phyloP scores from a whole-genome alignment of 352 stramenopile species.

The Blastocystis sp. region DNA sequence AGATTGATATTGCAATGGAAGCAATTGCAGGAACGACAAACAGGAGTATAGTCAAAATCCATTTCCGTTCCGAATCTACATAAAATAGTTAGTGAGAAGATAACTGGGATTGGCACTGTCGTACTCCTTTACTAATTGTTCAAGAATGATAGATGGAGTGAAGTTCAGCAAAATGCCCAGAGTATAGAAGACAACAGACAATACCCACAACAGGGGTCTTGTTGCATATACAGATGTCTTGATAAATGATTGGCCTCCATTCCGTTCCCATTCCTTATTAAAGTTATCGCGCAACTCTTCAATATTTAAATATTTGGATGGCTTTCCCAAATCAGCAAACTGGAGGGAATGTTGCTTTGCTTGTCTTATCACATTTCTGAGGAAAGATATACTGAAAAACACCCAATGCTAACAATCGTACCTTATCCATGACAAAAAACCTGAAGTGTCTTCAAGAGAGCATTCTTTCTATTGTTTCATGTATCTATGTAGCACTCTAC shows the following conservation, averaged over 20 bases:
- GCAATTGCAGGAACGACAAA: neutral
- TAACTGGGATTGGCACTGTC: neutral
- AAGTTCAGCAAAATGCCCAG: neutral
- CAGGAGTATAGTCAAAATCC: neutral
- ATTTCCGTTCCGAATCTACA: neutral
- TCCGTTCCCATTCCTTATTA: neutral
- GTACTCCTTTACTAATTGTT: neutral
- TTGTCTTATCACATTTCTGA: neutral
- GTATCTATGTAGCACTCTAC: no score
- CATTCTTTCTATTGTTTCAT: neutral
- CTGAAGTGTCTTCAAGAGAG: neutral
- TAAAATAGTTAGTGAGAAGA: neutral
- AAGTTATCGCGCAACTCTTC: neutral
- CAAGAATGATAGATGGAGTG: neutral
- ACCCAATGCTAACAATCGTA: neutral
- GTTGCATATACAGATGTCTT: neutral
- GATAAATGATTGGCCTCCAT: neutral
- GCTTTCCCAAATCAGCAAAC: neutral
- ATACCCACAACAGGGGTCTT: neutral
- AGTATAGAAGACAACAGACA: neutral
- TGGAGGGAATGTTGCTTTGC: neutral
- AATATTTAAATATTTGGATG: neutral
- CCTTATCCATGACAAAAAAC: neutral
- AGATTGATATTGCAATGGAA: neutral
- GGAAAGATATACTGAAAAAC: neutral